A percentile compares a stretch with the other conserved stretches of the same genome.
These are phyloP conservation scores for Ananas comosus DNA, from an alignment of 176 grass and related monocot genomes.

Conservation along the genomic window DNA sequence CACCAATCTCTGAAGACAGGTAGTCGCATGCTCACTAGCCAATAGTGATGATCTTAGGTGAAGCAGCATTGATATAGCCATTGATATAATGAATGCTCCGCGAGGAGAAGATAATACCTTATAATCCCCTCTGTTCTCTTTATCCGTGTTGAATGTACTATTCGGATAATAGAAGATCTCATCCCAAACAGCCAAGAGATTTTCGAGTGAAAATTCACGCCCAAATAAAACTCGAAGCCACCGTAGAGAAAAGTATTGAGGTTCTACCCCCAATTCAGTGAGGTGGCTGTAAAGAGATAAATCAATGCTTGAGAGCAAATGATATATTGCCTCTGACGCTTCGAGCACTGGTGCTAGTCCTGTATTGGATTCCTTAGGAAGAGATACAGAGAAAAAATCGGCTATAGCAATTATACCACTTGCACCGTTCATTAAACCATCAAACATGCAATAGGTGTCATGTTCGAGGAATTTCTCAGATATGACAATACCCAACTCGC, in stretches of 20 bases:
- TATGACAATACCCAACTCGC: constrained; percentile 86
- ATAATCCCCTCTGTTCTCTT: constrained; percentile 32
- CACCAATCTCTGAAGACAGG: constrained; percentile 74
- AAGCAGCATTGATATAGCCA: constrained; percentile 84
- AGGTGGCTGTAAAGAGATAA: constrained; percentile 81
- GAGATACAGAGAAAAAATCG: constrained; percentile 76
- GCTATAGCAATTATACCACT: constrained; percentile 65
- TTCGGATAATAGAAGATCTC: constrained; percentile 85
- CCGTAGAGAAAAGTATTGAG: constrained; percentile 82
- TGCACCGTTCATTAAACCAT: constrained; percentile 72
- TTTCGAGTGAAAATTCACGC: constrained; percentile 84
- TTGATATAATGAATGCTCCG: constrained; percentile 78
- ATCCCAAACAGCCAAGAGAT: constrained; percentile 86
- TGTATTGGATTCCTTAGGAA: constrained; percentile 40
- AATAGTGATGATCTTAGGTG: constrained; percentile 79
- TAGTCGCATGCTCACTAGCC: constrained; percentile 82
- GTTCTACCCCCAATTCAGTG: constrained; percentile 81
- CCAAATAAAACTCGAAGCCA: constrained; percentile 94
- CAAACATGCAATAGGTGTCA: constrained; percentile 93
- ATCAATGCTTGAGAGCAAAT: constrained; percentile 67
- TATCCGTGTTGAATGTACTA: constrained; percentile 29
- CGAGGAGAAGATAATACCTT: constrained; percentile 74
- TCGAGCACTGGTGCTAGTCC: constrained; percentile 86
- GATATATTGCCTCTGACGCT: constrained; percentile 71
- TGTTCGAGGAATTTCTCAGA: constrained; percentile 99